Percentiles rank a stretch among this genome's conserved stretches.
These are phyloP conservation scores for Leavenworthia alabamica DNA, from an alignment of 345 rosid genomes.

Conservation along the genomic window DNA sequence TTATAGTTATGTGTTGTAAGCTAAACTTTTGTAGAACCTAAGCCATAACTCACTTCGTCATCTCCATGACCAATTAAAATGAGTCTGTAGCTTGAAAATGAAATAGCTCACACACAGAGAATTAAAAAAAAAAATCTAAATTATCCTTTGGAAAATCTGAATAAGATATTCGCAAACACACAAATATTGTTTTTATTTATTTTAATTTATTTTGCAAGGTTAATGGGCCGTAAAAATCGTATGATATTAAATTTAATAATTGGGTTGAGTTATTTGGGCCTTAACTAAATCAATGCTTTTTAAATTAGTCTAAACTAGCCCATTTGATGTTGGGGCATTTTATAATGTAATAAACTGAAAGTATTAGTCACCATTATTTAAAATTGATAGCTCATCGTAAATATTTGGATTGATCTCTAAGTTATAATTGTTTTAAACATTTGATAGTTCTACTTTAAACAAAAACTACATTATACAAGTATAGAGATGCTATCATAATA, in stretches of 20 bases:
- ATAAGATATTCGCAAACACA: constrained; percentile 13
- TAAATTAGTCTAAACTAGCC: neutral
- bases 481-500: no score
- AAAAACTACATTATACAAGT: neutral
- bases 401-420: neutral
- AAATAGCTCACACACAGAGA: neutral
- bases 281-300: neutral
- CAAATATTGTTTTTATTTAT: neutral
- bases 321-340: neutral
- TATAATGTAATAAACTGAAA: neutral
- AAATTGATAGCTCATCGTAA: neutral
- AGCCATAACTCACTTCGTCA: constrained; percentile 15
- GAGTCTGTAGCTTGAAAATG: neutral
- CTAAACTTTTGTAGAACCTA: constrained; percentile 15
- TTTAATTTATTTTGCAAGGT: neutral
- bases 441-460: neutral
- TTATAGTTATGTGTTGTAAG: neutral
- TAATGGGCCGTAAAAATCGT: neutral
- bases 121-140: neutral
- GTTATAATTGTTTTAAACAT: neutral
- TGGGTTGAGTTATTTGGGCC: neutral
- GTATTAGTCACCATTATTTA: neutral
- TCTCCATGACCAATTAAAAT: constrained; percentile 19
- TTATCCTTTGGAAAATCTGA: constrained; percentile 23
- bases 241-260: neutral